Percentiles rank a stretch among this genome's conserved stretches.
These are phyloP conservation scores for Penicillium diatomitis DNA, from an alignment of 495 filamentous ascomycete species.

Conservation along the genomic window DNA sequence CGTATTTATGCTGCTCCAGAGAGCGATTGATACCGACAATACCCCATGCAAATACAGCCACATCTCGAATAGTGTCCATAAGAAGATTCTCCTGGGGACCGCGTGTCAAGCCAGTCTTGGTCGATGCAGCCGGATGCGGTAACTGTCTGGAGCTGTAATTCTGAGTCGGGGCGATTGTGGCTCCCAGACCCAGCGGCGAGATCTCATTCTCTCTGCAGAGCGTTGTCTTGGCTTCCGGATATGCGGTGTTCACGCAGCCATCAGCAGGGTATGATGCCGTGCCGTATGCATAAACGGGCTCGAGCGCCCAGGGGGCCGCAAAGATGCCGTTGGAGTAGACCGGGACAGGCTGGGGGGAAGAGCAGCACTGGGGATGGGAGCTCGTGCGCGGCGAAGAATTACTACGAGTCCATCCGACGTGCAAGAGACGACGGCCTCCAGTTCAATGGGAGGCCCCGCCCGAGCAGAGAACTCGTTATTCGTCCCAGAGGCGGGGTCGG, in stretches of 20 bases:
- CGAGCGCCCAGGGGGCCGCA: conserved; percentile 65
- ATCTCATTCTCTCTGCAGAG: conserved; percentile 8
- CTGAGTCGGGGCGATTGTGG: conserved; percentile 2
- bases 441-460: conserved; percentile 40
- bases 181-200: not conserved
- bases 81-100: conserved; percentile 51
- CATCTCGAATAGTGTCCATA: conserved; percentile 73
- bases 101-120: conserved; percentile 10
- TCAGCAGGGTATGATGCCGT: conserved; percentile 4
- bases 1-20: conserved; percentile 53
- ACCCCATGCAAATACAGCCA: conserved; percentile 44
- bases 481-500: not conserved
- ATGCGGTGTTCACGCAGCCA: not conserved
- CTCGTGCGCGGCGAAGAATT: conserved; percentile 65
- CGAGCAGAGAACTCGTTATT: not conserved
- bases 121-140: not conserved
- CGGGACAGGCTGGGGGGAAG: conserved; percentile 29
- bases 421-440: conserved; percentile 85
- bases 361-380: conserved; percentile 48
- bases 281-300: conserved; percentile 42
- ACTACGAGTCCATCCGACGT: conserved; percentile 85
- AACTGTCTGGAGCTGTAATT: not conserved
- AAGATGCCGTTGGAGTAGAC: conserved; percentile 57
- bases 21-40: conserved; percentile 74
- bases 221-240: conserved; percentile 3